phyloP scores from a whole-genome alignment of 148 eudicot species.

The Talinum fruticosum region DNA sequence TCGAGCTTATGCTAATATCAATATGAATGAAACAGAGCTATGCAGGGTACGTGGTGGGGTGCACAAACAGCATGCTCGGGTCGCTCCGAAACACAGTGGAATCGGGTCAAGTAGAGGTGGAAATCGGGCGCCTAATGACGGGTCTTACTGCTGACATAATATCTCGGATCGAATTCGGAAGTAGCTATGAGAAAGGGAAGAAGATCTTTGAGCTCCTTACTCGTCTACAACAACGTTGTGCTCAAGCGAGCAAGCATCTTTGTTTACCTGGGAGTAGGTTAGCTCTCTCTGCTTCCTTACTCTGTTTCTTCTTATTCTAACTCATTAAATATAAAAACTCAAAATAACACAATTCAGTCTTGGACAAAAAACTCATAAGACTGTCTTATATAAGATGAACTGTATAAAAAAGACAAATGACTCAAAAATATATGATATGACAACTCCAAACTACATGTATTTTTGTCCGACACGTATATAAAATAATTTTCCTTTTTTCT shows the following conservation, averaged over 20 bases:
- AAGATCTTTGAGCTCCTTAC: conserved; percentile 62
- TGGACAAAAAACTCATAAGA: no score
- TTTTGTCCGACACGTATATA: background rate
- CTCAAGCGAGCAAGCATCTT: conserved; percentile 76
- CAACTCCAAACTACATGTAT: background rate
- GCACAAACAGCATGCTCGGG: conserved; percentile 63
- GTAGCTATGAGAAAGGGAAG: conserved; percentile 77
- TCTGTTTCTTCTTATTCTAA: background rate
- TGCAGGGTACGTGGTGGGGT: conserved; percentile 73
- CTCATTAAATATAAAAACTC: background rate
- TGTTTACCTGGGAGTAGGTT: conserved; percentile 91
- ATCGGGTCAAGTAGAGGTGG: conserved; percentile 52
- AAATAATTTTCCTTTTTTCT: no score
- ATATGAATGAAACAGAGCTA: conserved; percentile 51
- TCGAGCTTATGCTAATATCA: no score
- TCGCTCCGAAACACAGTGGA: conserved; percentile 34
- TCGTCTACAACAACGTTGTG: conserved; percentile 62
- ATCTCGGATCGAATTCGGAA: conserved; percentile 76
- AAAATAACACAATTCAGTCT: no score
- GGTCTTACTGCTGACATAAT: conserved; percentile 76
- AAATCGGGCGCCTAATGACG: conserved; percentile 78
- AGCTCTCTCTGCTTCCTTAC: background rate
- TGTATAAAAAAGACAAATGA: no score
- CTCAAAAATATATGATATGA: no score
- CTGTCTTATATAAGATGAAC: no score